These are phyloP conservation scores for Aspergillus udagawae DNA, from an alignment of 2,329 filamentous ascomycete species.

Conservation along the genomic window DNA sequence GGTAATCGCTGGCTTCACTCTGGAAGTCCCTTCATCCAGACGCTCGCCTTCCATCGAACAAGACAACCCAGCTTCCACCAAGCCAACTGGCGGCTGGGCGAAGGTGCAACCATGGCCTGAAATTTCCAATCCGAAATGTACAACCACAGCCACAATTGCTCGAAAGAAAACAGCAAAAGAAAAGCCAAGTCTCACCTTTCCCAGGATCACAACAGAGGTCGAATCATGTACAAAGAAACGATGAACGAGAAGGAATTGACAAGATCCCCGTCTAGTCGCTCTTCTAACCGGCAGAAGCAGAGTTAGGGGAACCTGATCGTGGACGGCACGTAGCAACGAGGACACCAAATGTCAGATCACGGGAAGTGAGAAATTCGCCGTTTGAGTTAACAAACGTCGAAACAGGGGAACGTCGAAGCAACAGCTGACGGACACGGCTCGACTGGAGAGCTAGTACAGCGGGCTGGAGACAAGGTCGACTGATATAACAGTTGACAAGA, in stretches of 20 bases:
- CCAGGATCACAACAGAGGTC: slow-evolving; percentile 19
- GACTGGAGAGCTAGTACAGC: slow-evolving; percentile 34
- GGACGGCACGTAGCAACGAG: slow-evolving; percentile 26
- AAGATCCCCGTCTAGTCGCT: slow-evolving; percentile 30
- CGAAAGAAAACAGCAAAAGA: slow-evolving; percentile 1
- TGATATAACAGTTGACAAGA: slow-evolving; percentile 24
- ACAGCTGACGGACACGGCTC: slow-evolving; percentile 37
- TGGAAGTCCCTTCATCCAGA: slow-evolving; percentile 5
- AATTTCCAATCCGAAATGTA: neutral
- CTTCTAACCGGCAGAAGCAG: slow-evolving; percentile 39
- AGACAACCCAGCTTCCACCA: slow-evolving; percentile 1
- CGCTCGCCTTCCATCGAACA: slow-evolving; percentile 3
- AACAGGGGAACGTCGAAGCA: slow-evolving; percentile 30
- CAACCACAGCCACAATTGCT: neutral
- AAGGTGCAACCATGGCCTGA: neutral
- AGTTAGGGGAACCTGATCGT: slow-evolving; percentile 32
- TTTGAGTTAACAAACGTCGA: slow-evolving; percentile 41
- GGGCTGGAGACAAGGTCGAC: slow-evolving; percentile 25
- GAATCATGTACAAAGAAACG: slow-evolving; percentile 23
- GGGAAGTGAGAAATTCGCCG: slow-evolving; percentile 25
- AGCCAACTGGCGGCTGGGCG: neutral
- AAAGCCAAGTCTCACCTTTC: slow-evolving; percentile 19
- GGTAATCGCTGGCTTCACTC: slow-evolving; percentile 10
- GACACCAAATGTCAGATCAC: slow-evolving; percentile 27
- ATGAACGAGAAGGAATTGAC: slow-evolving; percentile 20